Percentiles rank a stretch among this genome's conserved stretches.
Conservation (phyloP, 192 early-diverging fungal genomes). For the Coemansia sp. region DNA sequence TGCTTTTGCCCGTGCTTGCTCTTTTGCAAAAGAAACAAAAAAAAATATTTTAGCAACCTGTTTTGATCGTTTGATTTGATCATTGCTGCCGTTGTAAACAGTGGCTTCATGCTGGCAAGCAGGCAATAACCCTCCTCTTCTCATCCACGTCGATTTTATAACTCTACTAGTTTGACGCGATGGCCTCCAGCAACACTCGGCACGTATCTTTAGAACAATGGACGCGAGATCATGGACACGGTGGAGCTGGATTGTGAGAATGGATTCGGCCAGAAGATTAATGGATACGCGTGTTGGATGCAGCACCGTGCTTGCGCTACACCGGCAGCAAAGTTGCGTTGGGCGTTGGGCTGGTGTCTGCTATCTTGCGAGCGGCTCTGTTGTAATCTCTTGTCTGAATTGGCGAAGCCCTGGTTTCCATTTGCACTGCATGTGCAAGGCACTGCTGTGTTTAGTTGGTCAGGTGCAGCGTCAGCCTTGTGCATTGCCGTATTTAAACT, state of each 20-base stretch:
- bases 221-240: background rate
- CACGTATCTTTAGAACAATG: conserved; percentile 26
- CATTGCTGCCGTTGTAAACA: background rate
- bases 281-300: conserved; percentile 30
- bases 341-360: background rate
- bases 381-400: background rate
- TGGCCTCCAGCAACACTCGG: conserved; percentile 44
- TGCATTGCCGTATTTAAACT: background rate
- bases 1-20: background rate
- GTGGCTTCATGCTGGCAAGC: background rate
- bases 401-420: background rate
- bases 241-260: conserved; percentile 1
- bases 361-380: background rate
- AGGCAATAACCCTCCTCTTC: conserved; percentile 11
- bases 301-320: background rate
- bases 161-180: conserved; percentile 35
- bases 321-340: background rate
- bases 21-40: background rate
- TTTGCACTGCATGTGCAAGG: background rate
- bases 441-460: background rate
- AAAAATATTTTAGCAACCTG: background rate
- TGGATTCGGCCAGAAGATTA: conserved; percentile 16
- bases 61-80: conserved; percentile 2
- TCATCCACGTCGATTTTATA: conserved; percentile 33
- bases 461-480: background rate